Conservation (phyloP, 2,329 filamentous ascomycete species). For the Chaetomium globosum region DNA sequence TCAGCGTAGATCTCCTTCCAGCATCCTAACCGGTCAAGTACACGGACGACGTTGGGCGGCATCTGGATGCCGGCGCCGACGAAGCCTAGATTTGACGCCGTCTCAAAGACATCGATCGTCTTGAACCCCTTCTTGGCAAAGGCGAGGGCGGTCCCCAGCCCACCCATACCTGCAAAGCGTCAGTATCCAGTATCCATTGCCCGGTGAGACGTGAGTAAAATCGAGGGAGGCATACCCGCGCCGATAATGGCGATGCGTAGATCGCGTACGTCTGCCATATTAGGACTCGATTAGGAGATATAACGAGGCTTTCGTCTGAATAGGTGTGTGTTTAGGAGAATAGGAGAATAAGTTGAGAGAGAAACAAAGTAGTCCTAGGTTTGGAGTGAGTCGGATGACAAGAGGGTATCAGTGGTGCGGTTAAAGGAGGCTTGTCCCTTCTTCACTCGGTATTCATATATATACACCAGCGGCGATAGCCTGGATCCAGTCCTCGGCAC, state of each 20-base stretch:
- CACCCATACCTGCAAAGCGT: slow-evolving; percentile 69
- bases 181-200: background rate
- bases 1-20: slow-evolving; percentile 72
- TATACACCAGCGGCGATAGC: slow-evolving; percentile 12
- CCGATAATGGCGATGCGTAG: slow-evolving; percentile 43
- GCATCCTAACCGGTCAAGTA: slow-evolving; percentile 71
- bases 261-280: slow-evolving; percentile 39
- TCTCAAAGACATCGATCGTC: slow-evolving; percentile 73
- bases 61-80: slow-evolving; percentile 85
- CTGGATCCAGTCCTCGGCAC: slow-evolving; percentile 32
- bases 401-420: background rate
- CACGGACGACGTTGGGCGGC: slow-evolving; percentile 78
- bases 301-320: background rate
- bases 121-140: slow-evolving; percentile 76
- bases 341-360: background rate
- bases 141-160: slow-evolving; percentile 70
- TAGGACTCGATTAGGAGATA: background rate
- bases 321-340: background rate
- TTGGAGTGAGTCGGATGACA: background rate
- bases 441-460: slow-evolving; percentile 19
- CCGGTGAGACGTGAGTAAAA: background rate
- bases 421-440: slow-evolving; percentile 8
- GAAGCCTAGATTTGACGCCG: slow-evolving; percentile 72
- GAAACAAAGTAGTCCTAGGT: background rate
- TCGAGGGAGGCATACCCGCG: slow-evolving; percentile 35